phyloP scores from a whole-genome alignment of 1,284 basidiomycete genomes.

The Rhodotorula sp. region DNA sequence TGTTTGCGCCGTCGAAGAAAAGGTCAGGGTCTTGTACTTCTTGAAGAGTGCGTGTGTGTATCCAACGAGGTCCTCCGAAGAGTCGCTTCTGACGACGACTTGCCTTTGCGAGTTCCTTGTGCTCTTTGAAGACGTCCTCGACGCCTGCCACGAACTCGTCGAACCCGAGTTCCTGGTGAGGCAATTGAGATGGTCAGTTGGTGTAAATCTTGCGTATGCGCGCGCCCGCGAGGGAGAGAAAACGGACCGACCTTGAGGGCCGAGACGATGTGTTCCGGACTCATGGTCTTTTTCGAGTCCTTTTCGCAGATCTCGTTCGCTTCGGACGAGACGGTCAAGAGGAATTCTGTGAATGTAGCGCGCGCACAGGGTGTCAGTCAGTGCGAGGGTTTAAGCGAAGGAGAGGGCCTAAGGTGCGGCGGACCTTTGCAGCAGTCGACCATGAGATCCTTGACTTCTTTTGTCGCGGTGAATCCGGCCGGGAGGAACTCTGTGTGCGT shows the following conservation, averaged over 20 bases:
- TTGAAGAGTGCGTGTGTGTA: too few species aligned
- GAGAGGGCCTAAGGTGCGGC: neutral
- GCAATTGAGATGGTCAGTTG: too few species aligned
- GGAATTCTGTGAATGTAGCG: conserved; percentile 70
- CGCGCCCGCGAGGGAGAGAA: neutral
- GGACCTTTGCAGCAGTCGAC: conserved; percentile 97
- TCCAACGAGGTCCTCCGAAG: too few species aligned
- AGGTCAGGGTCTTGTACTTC: neutral
- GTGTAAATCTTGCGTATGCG: neutral
- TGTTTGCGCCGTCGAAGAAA: neutral
- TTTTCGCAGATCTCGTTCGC: conserved; percentile 98
- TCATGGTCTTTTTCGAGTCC: conserved; percentile 98
- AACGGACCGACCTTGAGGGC: conserved; percentile 72
- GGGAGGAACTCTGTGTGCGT: conserved; percentile 75
- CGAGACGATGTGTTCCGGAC: conserved; percentile 91
- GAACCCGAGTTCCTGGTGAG: conserved; percentile 70
- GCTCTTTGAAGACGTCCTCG: conserved; percentile 86
- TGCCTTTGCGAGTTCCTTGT: conserved; percentile 90
- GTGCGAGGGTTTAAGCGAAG: too few species aligned
- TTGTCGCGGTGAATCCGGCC: conserved; percentile 83
- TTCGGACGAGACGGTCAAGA: conserved; percentile 94
- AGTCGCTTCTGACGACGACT: neutral
- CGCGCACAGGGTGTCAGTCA: neutral
- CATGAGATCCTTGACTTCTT: conserved; percentile 93
- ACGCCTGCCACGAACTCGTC: conserved; percentile 83